Conservation (phyloP, 116 monocot species). For the Phalaenopsis hybrid region DNA sequence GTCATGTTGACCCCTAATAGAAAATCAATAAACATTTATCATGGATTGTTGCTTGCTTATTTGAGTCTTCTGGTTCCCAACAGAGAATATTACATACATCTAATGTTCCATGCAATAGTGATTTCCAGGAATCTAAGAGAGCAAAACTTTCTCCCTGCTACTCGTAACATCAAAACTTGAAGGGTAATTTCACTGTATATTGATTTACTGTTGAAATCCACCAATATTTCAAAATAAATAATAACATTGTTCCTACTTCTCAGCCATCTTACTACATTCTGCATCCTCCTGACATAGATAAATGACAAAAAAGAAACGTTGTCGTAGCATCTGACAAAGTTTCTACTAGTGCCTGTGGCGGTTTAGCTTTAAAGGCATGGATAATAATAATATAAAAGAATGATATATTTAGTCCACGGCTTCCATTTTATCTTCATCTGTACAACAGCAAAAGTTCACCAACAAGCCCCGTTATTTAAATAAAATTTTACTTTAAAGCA, state of each 20-base stretch:
- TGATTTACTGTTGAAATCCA: background rate
- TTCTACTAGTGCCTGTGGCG: background rate
- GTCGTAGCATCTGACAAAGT: too few relatives aligned
- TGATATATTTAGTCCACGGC: background rate
- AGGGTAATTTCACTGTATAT: background rate
- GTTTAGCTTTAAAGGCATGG: background rate
- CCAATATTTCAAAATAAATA: background rate
- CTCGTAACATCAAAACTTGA: too few relatives aligned
- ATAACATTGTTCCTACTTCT: background rate
- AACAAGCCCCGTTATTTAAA: background rate
- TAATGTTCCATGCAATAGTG: too few relatives aligned
- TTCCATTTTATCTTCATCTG: constrained; percentile 1
- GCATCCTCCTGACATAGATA: background rate
- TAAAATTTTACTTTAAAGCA: background rate
- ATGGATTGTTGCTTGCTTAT: too few relatives aligned
- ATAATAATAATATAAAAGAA: background rate
- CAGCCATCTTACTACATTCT: background rate
- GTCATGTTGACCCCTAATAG: too few relatives aligned
- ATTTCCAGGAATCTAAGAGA: too few relatives aligned
- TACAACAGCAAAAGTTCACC: background rate
- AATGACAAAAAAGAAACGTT: background rate
- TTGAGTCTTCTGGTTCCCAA: too few relatives aligned
- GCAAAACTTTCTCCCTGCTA: too few relatives aligned
- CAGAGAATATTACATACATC: too few relatives aligned
- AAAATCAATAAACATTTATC: too few relatives aligned